phyloP scores from a whole-genome alignment of 192 early-diverging fungal genomes.

The Backusella sp. region DNA sequence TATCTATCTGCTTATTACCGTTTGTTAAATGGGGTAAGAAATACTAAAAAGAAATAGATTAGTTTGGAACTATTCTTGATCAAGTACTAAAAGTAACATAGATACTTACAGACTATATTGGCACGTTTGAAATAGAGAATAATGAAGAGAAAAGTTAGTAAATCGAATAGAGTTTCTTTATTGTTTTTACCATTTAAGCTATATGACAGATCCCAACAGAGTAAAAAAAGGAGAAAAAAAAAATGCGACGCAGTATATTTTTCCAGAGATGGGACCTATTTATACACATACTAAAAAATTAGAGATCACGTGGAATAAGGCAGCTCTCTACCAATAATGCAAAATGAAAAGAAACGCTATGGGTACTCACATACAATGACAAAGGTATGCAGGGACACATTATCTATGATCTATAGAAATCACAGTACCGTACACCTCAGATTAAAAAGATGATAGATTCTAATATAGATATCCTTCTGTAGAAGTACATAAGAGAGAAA shows the following conservation, averaged over 20 bases:
- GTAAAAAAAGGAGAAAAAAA: background rate
- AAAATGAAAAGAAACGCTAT: too few relatives aligned
- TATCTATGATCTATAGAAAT: too few relatives aligned
- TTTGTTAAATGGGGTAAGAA: slow-evolving; percentile 67
- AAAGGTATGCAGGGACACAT: too few relatives aligned
- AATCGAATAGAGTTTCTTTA: background rate
- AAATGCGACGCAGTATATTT: background rate
- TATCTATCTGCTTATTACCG: slow-evolving; percentile 27
- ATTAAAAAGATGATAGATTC: too few relatives aligned
- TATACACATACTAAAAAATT: too few relatives aligned
- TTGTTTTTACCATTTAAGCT: background rate
- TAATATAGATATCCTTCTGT: too few relatives aligned
- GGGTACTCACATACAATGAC: too few relatives aligned
- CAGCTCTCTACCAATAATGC: too few relatives aligned
- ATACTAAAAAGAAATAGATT: slow-evolving; percentile 33
- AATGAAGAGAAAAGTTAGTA: background rate
- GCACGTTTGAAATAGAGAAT: background rate
- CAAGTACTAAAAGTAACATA: background rate
- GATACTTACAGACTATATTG: background rate
- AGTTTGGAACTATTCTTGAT: background rate
- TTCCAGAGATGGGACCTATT: background rate
- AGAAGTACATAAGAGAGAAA: too few relatives aligned
- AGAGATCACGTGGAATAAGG: too few relatives aligned
- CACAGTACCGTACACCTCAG: too few relatives aligned
- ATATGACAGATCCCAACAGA: background rate